Conservation (phyloP, 2,329 filamentous ascomycete species). For the Trichoderma cornu-damae region DNA sequence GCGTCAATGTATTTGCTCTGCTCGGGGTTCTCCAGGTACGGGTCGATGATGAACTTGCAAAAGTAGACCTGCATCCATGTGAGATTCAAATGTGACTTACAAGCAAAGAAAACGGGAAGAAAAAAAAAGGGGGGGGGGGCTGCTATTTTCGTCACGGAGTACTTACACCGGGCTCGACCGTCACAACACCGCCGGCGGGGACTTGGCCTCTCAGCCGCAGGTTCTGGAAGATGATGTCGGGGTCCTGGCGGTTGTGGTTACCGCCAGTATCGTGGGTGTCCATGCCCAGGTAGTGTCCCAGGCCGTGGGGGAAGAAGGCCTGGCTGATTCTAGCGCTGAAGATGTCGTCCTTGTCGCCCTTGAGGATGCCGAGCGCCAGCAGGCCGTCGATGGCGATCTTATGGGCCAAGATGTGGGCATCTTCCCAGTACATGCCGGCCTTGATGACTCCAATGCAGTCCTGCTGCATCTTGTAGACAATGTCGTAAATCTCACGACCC, state of each 20-base stretch:
- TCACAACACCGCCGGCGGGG: conserved; percentile 78
- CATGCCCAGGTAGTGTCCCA: conserved; percentile 88
- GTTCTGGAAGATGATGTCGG: conserved; percentile 81
- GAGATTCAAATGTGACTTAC: not conserved
- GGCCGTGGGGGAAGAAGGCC: conserved; percentile 86
- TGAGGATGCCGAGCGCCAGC: conserved; percentile 67
- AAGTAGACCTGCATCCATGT: conserved; percentile 66
- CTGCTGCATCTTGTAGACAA: conserved; percentile 82
- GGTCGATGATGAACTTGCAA: conserved; percentile 80
- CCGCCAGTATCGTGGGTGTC: conserved; percentile 87
- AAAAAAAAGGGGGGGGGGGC: no score
- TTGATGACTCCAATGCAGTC: conserved; percentile 69
- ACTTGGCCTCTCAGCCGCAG: conserved; percentile 71
- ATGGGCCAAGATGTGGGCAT: conserved; percentile 75
- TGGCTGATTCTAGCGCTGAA: conserved; percentile 73
- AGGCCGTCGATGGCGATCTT: conserved; percentile 76
- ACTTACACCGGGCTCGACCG: conserved; percentile 84
- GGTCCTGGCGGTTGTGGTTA: conserved; percentile 70
- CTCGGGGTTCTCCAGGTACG: conserved; percentile 66
- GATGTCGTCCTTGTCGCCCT: conserved; percentile 64
- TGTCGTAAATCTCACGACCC: conserved; percentile 69
- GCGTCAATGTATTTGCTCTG: conserved; percentile 73
- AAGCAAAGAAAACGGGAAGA: no score
- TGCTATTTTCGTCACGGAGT: not conserved
- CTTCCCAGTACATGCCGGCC: conserved; percentile 72